Evolutionary conservation across 495 filamentous ascomycete genomes (phyloP), one percentile per base, ranked within the genome.

Genomic region (Aspergillus haitiensis): DNA sequence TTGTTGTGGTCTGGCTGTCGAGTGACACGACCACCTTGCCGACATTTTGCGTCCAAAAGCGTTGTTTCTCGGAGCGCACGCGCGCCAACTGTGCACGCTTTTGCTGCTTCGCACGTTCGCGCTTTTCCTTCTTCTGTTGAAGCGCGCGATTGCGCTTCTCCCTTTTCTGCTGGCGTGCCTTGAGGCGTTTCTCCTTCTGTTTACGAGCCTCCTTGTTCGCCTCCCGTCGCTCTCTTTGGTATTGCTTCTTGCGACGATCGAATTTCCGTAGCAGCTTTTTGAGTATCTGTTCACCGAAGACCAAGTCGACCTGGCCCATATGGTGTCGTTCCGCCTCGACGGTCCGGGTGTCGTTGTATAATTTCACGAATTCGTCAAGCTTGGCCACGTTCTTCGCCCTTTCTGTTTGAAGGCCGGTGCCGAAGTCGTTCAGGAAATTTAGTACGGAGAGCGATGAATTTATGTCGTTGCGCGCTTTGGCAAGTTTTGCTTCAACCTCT

Each of bases 31-130:
- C 76, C 48, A 90, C 75, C 36, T 78, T 72, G 59, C 86, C 86
- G 15, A 84, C 79, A 7, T 72, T 78, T 55, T 78, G 71, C 3
- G 86, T 82, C 80, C 83, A 86, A 60, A 86, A 88, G 16, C 67
- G 61, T 40, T 77, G 65, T 33, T 78, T 71, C 68, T 88, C 83
- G 47, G 72, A 70, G 50, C 78, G 76, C 59, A 84, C 69, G 12
- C 73, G 70, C 7, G 42, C 37, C 37, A 67, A 57, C 31, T 73
- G 55, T 47, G 68, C 70, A 40, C 57, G 61, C 32, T 75, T 74
- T 45, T 82, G 65, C 50, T 59, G 32, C 7, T 61, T 44, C 12
- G 49, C 55, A 21, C 59, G 40, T 8, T 42, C 49, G 12, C 52
- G 16, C 7, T 51, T 40, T 52, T 65, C 56, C 5, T 64, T 56